Percentiles rank a stretch among this genome's conserved stretches.
phyloP scores from a whole-genome alignment of 176 grass and related monocot species.

The Avena atlantica region DNA sequence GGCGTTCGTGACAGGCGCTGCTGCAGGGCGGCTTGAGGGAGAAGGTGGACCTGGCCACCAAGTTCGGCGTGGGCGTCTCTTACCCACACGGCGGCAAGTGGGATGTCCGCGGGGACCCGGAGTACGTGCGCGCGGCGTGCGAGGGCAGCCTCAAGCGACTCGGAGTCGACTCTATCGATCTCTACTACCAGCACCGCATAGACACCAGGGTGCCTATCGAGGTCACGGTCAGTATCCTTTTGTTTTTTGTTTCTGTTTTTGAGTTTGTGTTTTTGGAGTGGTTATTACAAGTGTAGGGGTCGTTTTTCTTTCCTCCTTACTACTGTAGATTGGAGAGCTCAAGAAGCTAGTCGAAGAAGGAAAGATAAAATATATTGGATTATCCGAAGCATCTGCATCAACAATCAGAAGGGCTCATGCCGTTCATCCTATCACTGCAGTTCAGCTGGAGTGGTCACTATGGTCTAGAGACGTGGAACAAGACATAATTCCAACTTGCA shows the following conservation, averaged over 20 bases:
- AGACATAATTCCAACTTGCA: slow-evolving; percentile 68
- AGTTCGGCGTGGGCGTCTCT: slow-evolving; percentile 27
- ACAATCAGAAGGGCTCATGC: slow-evolving; percentile 76
- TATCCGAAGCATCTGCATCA: slow-evolving; percentile 63
- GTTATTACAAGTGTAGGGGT: too few species aligned
- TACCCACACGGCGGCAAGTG: too few species aligned
- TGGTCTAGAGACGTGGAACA: slow-evolving; percentile 70
- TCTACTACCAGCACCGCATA: slow-evolving; percentile 72
- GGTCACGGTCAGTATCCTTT: neutral
- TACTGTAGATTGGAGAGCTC: slow-evolving; percentile 59
- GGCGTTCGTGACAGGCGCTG: slow-evolving; percentile 40
- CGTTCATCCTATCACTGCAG: slow-evolving; percentile 67
- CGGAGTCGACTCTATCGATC: slow-evolving; percentile 55
- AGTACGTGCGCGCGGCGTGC: slow-evolving; percentile 66
- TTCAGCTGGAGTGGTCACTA: slow-evolving; percentile 72
- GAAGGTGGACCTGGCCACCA: slow-evolving; percentile 55
- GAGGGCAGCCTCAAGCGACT: slow-evolving; percentile 62
- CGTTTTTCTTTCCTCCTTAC: neutral
- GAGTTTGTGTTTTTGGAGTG: too few species aligned
- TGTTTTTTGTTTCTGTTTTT: too few species aligned
- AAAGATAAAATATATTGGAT: slow-evolving; percentile 74
- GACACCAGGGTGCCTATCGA: neutral
- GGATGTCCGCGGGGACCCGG: slow-evolving; percentile 47
- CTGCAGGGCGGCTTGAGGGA: slow-evolving; percentile 36
- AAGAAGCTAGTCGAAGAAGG: slow-evolving; percentile 74